Base-by-base conservation (phyloP, 345 rosid species). In the Eucalyptus microcorys region DNA sequence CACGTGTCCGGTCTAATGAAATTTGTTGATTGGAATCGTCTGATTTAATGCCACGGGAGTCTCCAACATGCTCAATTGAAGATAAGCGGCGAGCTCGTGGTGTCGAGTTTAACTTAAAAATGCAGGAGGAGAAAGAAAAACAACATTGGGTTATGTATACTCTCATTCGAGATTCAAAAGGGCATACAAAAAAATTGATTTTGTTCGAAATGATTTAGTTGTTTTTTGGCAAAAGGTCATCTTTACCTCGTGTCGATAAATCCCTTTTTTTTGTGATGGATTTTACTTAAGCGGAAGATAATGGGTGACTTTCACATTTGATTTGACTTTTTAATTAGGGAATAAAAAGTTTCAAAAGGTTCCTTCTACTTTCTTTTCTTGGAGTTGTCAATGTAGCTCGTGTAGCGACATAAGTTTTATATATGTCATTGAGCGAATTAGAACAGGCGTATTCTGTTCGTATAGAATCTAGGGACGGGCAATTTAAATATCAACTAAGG, bases 391-490 rank as follows among this genome's bases (percentile, higher is more conserved):
- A 5, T 19, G 22, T 71, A 17, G 26, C 45, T 37, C 24, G 34
- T 68, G 24, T 7, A n/a, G 37, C 12, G 2, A 37, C 4, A 19
- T 37, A 37, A 17, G 45, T 71, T 37, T 71, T 13, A 19, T 10
- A 10, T 1, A 37, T 3, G 7, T 2, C 21, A 0, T 32, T 0
- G 2, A 71, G 81, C 14, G 14, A 34, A 71, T 71, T 9, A 34
- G 12, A 34, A 1, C 1, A 5, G 0, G 10, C 2, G 1, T 71
- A 9, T 10, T 12, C 0, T 2, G 5, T 32, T 68, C 1, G 2
- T 34, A 17, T 0, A 68, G 0, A 68, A 34, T 32, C 24, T 34
- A 71, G 13, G 2, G 14, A 37, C 1, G 12, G 12, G 13, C 7
- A 34, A 68, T 32, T 68, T 21, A 37, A 71, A 37, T 12, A 37